Base-by-base conservation (phyloP, 73 alveolate species). In the Uronychia setigera region DNA sequence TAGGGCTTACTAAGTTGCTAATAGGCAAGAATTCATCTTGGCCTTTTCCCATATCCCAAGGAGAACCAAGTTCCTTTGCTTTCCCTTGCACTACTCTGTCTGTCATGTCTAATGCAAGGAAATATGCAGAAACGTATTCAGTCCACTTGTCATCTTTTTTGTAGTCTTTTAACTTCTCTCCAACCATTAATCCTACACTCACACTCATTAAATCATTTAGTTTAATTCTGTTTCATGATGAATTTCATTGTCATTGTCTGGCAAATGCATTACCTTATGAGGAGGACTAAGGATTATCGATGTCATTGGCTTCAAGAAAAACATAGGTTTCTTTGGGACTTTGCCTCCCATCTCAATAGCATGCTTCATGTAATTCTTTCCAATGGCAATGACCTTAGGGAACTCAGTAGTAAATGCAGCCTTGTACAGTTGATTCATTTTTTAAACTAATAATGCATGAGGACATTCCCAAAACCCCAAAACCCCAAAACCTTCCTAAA, bases 151-250 rank as follows among this genome's bases (percentile, higher is more conserved):
- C 91, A 46, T 76, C 83, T n/a, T 32, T 27, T 14, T 84, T 84
- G 82, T 80, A 80, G 31, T 30, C 35, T 85, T 82, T 88, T 13
- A 89, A 95, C 84, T 34, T 80, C 90, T 88, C 87, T 26, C 92
- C 78, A 31, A 95, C 79, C 93, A 92, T 82, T 19, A 92, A 80
- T 9, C 96, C 98, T 0, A n/a, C n/a, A n/a, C n/a, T n/a, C n/a
- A n/a, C n/a, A n/a, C 76, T 78, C 84, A 80, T 77, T 92, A 96
- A 19, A 94, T 84, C 79, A n/a, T n/a, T n/a, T n/a, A n/a, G n/a
- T n/a, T n/a, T n/a, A 95, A 93, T 85, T 93, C 99, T 19, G 94
- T 81, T 80, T 95, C 98, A 81, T 95, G 98, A 87, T 95, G 97
- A 35, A 95, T 87, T 59, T 87, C 95, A 80, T 81, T 88, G 0